Percentiles rank a stretch among this genome's conserved stretches.
phyloP scores from a whole-genome alignment of 345 rosid genomes.

The Eucalyptus cloeziana region DNA sequence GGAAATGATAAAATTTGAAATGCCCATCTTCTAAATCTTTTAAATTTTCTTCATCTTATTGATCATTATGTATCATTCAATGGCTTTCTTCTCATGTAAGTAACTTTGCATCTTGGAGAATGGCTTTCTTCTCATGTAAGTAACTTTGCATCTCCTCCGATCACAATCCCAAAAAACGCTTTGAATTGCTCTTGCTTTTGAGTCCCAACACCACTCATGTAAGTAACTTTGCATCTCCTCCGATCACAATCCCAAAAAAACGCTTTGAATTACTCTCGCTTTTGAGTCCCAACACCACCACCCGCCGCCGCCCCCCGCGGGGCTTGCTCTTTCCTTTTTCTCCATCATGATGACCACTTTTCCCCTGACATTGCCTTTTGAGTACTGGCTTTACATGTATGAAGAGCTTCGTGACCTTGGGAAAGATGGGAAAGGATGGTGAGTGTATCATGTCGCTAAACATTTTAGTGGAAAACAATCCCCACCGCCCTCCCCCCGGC shows the following conservation, averaged over 20 bases:
- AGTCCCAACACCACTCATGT: background rate
- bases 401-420: background rate
- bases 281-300: no score
- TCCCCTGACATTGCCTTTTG: background rate
- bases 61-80: no score
- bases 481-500: no score
- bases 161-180: background rate
- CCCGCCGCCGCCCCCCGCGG: no score
- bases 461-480: background rate
- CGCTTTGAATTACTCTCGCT: no score
- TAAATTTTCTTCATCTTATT: background rate
- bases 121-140: background rate
- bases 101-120: background rate
- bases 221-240: no score
- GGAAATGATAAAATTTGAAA: conserved; percentile 29
- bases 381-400: background rate
- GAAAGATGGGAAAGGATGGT: background rate
- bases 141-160: background rate
- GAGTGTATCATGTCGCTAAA: background rate
- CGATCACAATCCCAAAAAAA: no score
- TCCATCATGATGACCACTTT: background rate
- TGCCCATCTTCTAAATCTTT: background rate
- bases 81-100: background rate
- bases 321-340: background rate
- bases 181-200: background rate